These are phyloP conservation scores for Ophiostoma angusticollis DNA, from an alignment of 2,329 filamentous ascomycete species.

Conservation along the genomic window DNA sequence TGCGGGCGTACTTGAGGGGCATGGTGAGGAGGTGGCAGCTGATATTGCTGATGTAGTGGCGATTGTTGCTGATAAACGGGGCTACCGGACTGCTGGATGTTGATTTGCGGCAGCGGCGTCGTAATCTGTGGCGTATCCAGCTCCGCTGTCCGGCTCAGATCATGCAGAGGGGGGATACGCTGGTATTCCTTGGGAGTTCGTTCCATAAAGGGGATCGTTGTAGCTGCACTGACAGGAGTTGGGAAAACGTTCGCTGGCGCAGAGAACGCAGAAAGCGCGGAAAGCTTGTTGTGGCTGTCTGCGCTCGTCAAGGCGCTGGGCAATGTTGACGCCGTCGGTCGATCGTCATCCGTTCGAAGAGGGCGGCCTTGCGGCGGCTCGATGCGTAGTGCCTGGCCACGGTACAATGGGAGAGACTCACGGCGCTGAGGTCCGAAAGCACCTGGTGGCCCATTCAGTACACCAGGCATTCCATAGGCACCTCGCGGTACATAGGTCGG, in stretches of 20 bases:
- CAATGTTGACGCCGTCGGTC: slow-evolving; percentile 45
- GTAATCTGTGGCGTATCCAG: slow-evolving; percentile 40
- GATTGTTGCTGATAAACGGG: slow-evolving; percentile 36
- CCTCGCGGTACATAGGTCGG: slow-evolving; percentile 47
- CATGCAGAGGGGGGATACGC: slow-evolving; percentile 48
- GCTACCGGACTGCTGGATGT: slow-evolving; percentile 32
- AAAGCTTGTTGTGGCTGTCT: slow-evolving; percentile 42
- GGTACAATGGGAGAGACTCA: slow-evolving; percentile 46
- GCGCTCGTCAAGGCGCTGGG: slow-evolving; percentile 45
- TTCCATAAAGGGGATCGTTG: slow-evolving; percentile 29
- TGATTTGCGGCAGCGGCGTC: slow-evolving; percentile 43
- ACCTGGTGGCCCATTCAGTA: slow-evolving; percentile 16
- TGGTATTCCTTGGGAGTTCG: slow-evolving; percentile 42
- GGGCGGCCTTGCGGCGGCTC: slow-evolving; percentile 48
- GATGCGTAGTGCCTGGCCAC: slow-evolving; percentile 48
- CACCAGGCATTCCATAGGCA: slow-evolving; percentile 42
- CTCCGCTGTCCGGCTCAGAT: slow-evolving; percentile 39
- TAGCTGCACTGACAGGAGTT: slow-evolving; percentile 47
- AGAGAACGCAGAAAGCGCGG: slow-evolving; percentile 39
- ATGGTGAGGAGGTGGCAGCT: slow-evolving; percentile 15
- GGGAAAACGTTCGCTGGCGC: slow-evolving; percentile 42
- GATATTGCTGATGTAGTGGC: slow-evolving; percentile 13
- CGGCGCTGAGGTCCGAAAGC: slow-evolving; percentile 29
- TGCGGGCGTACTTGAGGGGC: slow-evolving; percentile 13
- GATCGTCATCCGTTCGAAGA: slow-evolving; percentile 43